phyloP scores from a whole-genome alignment of 345 rosid species.

The Citrus australasica region DNA sequence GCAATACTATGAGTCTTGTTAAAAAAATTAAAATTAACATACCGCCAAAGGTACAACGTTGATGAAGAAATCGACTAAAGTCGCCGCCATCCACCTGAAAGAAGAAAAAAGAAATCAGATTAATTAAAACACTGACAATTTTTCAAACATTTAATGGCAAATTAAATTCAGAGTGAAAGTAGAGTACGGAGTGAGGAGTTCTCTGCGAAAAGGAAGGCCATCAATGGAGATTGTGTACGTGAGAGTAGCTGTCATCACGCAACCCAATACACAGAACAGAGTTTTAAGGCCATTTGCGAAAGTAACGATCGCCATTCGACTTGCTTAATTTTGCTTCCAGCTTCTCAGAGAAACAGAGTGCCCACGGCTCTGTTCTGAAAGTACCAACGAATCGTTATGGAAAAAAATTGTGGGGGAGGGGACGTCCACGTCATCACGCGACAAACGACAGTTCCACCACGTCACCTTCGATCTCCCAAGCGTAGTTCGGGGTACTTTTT shows the following conservation, averaged over 20 bases:
- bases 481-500: neutral
- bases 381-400: neutral
- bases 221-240: constrained; percentile 55
- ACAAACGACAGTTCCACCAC: neutral
- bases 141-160: neutral
- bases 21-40: neutral
- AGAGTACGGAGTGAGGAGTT: constrained; percentile 69
- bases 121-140: neutral
- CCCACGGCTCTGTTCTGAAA: neutral
- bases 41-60: constrained; percentile 59
- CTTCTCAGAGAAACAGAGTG: constrained; percentile 11
- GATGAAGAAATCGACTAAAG: constrained; percentile 71
- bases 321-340: neutral
- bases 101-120: neutral
- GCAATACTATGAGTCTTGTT: neutral
- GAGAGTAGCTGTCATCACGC: constrained; percentile 50
- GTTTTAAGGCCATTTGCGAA: constrained; percentile 36
- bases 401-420: neutral
- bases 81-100: constrained; percentile 76
- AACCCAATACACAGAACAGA: constrained; percentile 41
- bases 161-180: constrained; percentile 1
- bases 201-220: constrained; percentile 69
- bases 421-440: neutral
- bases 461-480: neutral
- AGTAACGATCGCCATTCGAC: constrained; percentile 31